phyloP scores from a whole-genome alignment of 1,284 basidiomycete species.

The Heimioporus punctisporus region DNA sequence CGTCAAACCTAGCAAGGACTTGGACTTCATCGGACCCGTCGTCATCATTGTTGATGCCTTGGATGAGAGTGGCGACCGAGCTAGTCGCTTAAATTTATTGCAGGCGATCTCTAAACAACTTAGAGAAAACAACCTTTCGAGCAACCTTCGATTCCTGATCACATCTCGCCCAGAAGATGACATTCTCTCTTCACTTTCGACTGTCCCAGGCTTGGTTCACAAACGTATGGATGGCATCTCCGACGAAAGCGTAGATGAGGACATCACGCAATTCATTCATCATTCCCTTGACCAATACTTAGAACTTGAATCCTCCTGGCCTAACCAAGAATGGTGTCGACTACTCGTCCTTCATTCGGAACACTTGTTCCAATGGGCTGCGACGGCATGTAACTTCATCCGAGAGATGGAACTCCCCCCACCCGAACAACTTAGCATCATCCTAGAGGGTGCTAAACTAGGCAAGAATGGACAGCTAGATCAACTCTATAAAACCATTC shows the following conservation, averaged over 20 bases:
- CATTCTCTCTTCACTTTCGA: neutral
- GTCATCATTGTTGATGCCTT: neutral
- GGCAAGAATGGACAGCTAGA: neutral
- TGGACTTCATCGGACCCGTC: neutral
- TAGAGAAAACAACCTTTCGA: neutral
- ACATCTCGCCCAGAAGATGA: no score
- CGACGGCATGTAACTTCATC: neutral
- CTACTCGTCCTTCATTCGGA: neutral
- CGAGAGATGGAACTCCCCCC: neutral
- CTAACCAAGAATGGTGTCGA: neutral
- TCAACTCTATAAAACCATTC: neutral
- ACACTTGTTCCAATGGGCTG: neutral
- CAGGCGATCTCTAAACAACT: neutral
- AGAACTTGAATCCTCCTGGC: neutral
- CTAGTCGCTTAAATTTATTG: neutral
- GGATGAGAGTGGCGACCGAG: neutral
- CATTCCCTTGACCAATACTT: neutral
- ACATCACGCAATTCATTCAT: neutral
- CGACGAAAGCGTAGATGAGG: neutral
- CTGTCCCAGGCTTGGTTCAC: neutral
- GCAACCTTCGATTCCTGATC: neutral
- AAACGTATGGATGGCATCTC: neutral
- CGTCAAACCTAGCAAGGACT: neutral
- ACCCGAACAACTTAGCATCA: neutral
- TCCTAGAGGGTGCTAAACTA: no score